Conservation (phyloP, 352 stramenopile genomes). For the Pythium aphanidermatum region DNA sequence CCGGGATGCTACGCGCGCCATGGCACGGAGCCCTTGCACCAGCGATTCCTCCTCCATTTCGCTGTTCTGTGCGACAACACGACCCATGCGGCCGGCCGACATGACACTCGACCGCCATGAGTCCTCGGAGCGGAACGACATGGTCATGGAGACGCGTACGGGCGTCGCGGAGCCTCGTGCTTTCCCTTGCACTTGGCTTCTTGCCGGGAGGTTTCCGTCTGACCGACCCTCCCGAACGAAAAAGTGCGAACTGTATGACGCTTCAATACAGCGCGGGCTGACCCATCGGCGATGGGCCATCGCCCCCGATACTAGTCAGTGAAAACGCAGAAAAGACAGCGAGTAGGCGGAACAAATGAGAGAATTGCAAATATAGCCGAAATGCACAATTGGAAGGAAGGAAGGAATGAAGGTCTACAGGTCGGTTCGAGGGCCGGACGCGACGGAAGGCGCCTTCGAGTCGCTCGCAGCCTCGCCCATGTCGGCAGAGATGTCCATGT, state of each 20-base stretch:
- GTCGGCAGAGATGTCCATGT: constrained; percentile 69
- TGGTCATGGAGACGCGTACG: neutral
- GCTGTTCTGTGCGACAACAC: constrained; percentile 18
- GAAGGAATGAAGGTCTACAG: constrained; percentile 46
- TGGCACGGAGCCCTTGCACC: constrained; percentile 8
- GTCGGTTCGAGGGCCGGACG: constrained; percentile 48
- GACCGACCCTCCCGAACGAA: no score
- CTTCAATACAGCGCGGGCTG: constrained; percentile 11
- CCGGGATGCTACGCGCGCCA: constrained; percentile 1
- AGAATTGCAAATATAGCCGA: constrained; percentile 8
- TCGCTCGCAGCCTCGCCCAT: constrained; percentile 22
- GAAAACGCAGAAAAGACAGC: no score
- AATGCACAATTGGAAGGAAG: neutral
- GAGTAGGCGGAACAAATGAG: no score
- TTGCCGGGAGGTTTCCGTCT: constrained; percentile 18
- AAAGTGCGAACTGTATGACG: neutral
- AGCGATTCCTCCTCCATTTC: constrained; percentile 19
- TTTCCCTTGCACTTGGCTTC: no score
- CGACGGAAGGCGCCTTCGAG: constrained; percentile 8
- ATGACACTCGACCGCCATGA: constrained; percentile 21
- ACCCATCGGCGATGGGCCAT: no score
- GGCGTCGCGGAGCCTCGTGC: no score
- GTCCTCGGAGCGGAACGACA: constrained; percentile 22
- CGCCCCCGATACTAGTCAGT: no score
- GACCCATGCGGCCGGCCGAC: constrained; percentile 15